Evolutionary conservation across 805 yeast genomes (phyloP).

Genomic region (Suhomyces sp.): DNA sequence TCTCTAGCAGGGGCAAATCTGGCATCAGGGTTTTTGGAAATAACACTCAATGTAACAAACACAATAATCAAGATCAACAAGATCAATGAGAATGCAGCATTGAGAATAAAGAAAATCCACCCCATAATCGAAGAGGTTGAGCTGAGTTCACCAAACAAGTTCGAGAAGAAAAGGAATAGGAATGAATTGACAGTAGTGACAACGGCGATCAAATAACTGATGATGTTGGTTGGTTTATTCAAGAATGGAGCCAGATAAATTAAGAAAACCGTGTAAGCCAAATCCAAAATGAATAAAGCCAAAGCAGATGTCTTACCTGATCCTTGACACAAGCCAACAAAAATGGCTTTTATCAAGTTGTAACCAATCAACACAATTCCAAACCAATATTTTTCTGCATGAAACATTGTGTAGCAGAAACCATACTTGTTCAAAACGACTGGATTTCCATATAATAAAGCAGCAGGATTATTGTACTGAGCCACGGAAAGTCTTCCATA

Average conservation of each 20-base stretch:
- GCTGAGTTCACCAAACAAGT: constrained; percentile 76
- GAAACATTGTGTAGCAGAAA: constrained; percentile 85
- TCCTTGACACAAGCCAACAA: constrained; percentile 74
- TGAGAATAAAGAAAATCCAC: constrained; percentile 81
- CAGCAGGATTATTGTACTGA: constrained; percentile 78
- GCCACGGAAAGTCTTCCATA: constrained; percentile 63
- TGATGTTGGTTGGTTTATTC: constrained; percentile 76
- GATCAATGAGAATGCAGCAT: constrained; percentile 82
- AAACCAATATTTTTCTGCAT: constrained; percentile 81
- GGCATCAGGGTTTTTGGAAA: constrained; percentile 84
- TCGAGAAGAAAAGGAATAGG: constrained; percentile 81
- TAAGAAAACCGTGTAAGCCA: constrained; percentile 62
- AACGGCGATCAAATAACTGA: constrained; percentile 68
- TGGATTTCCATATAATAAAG: constrained; percentile 76
- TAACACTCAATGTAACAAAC: constrained; percentile 57
- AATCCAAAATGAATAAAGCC: constrained; percentile 71
- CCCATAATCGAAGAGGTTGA: constrained; percentile 86
- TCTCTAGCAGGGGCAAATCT: constrained; percentile 86
- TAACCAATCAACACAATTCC: constrained; percentile 62
- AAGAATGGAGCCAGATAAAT: constrained; percentile 70
- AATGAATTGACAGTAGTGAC: constrained; percentile 78
- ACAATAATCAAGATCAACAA: constrained; percentile 68
- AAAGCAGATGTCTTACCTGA: constrained; percentile 82
- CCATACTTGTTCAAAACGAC: constrained; percentile 75
- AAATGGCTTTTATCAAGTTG: constrained; percentile 62